Evolutionary conservation across 768 basidiomycete genomes (phyloP), one percentile per base, ranked within the genome.

Genomic region (Hygrocybe coccinea): DNA sequence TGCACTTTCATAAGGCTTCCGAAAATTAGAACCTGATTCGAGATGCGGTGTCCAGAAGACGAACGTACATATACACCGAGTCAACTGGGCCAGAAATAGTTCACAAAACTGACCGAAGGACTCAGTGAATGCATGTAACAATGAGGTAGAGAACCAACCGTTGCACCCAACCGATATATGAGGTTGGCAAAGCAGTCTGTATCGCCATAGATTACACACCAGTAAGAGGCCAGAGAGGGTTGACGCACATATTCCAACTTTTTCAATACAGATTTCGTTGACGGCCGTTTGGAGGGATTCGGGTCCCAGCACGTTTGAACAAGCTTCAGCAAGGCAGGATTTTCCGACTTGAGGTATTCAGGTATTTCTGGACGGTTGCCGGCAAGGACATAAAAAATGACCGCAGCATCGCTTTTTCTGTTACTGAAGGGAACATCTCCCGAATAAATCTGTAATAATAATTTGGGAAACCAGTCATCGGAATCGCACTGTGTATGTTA

Each of bases 391-490:
- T 41, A 50, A 45, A 62, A 62, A 14, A 69, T 62, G 22, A 67
- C 65, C 2, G 59, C 34, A 38, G 54, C 57, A 49, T 69, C 68
- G 19, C 59, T 65, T 48, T 61, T 62, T 43, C 58, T 61, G 17
- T 63, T 41, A 24, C 48, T 37, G 54, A 59, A 65, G 4, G 68
- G 67, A 15, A 53, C 52, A 9, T 36, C 15, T 12, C 44, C 64
- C 19, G 63, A 59, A 29, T 60, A 61, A 21, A 67, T 57, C 67
- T 68, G 34, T 9, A 12, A 25, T 15, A 45, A 25, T 29, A 3
- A 29, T 3, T 3, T 29, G 8, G 19, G 19, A 47, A 34, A 37
- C 12, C 19, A 25, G n/a, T 33, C 12, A n/a, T 29, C n/a, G 10
- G 25, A 35, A 55, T 55, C 12, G 17, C 43, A 8, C 19, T 43